These are phyloP conservation scores for Debaryomycetaceae sp. DNA, from an alignment of 1,139 yeast species.

Conservation along the genomic window DNA sequence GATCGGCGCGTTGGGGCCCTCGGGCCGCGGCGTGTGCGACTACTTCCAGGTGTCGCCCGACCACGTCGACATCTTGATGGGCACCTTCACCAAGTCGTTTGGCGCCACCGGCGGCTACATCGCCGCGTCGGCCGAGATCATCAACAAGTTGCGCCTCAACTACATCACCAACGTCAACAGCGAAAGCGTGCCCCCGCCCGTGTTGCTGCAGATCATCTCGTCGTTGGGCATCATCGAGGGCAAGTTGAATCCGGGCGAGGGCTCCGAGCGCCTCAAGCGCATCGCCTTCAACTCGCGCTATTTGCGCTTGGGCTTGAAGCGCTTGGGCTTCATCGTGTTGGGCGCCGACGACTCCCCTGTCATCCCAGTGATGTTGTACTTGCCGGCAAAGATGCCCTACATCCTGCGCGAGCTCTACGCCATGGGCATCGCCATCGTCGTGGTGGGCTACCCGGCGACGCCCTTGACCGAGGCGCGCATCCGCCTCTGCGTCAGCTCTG, in stretches of 20 bases:
- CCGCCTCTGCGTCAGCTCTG: constrained; percentile 87
- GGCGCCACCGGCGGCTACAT: constrained; percentile 99
- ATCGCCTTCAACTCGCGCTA: constrained; percentile 95
- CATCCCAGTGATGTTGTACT: constrained; percentile 78
- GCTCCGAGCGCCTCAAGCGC: constrained; percentile 82
- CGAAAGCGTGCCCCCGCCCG: constrained; percentile 88
- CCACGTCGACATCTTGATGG: constrained; percentile 86
- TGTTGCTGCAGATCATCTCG: constrained; percentile 79
- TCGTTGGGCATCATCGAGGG: constrained; percentile 79
- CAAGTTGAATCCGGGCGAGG: constrained; percentile 86
- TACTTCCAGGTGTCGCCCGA: constrained; percentile 76
- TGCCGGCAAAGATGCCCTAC: constrained; percentile 94
- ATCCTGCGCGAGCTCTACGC: constrained; percentile 77
- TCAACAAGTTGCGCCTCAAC: constrained; percentile 69
- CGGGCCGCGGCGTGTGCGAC: constrained; percentile 93
- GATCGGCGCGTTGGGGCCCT: constrained; percentile 94
- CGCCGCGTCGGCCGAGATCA: constrained; percentile 65
- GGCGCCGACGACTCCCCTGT: constrained; percentile 98
- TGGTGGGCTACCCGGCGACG: constrained; percentile 97
- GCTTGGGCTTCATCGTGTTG: constrained; percentile 87
- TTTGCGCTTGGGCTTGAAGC: constrained; percentile 81
- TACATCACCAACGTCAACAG: constrained; percentile 74
- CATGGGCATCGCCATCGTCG: constrained; percentile 85
- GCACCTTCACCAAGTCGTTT: constrained; percentile 93
- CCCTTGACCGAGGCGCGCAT: constrained; percentile 88